Evolutionary conservation across 257 asterid genomes (phyloP).

Genomic region (Solanum paucissectum): DNA sequence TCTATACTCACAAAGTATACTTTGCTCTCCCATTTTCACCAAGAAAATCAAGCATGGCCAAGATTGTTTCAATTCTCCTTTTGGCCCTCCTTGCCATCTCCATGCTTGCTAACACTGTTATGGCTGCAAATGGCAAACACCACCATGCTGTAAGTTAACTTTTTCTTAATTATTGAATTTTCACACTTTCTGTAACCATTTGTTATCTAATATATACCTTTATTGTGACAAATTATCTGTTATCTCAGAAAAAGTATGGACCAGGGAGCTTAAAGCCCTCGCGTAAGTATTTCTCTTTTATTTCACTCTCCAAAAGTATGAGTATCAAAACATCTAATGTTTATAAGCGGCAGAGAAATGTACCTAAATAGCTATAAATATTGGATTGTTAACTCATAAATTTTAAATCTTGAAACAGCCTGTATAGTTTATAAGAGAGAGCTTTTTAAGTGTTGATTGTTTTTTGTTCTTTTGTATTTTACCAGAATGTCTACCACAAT

Average conservation of each 20-base stretch:
- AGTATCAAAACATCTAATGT: background rate
- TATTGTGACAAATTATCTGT: background rate
- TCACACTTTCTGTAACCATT: background rate
- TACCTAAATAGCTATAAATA: background rate
- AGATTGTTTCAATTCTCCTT: conserved; percentile 16
- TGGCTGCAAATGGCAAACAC: conserved; percentile 18
- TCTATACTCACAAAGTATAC: background rate
- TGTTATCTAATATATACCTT: background rate
- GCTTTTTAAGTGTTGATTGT: background rate
- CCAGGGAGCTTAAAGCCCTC: conserved; percentile 10
- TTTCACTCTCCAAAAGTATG: background rate
- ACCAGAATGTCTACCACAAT: conserved; percentile 29
- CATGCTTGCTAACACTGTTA: conserved; percentile 9
- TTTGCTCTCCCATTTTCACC: background rate
- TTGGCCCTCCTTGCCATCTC: conserved; percentile 29
- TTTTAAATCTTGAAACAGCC: background rate
- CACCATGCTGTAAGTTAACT: conserved; percentile 16
- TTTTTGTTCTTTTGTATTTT: background rate
- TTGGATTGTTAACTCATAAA: background rate
- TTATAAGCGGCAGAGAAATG: background rate
- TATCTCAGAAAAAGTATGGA: conserved; percentile 15
- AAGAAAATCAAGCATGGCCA: conserved; percentile 24
- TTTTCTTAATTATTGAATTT: background rate
- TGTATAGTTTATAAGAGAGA: background rate
- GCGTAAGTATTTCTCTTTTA: conserved; percentile 10